Conservation (phyloP, 495 filamentous ascomycete species). For the Alectoria sarmentosa region DNA sequence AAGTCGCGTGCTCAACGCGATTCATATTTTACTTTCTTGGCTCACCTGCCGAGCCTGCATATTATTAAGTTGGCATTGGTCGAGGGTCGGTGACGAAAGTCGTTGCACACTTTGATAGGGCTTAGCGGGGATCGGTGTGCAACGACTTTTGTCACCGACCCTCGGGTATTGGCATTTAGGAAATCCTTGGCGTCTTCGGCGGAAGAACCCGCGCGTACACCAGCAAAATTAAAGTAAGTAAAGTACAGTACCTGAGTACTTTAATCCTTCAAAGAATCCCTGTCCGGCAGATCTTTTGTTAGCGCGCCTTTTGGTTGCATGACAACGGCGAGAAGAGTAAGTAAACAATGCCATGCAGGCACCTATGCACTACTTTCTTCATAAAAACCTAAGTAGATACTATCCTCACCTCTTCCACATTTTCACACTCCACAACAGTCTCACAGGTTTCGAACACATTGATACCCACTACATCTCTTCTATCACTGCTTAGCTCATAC, state of each 20-base stretch:
- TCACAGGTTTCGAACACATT: not conserved
- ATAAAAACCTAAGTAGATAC: conserved; percentile 8
- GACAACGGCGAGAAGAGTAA: conserved; percentile 14
- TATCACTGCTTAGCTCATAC: not conserved
- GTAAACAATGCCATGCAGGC: conserved; percentile 19
- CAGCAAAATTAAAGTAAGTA: not conserved
- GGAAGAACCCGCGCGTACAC: conserved; percentile 5
- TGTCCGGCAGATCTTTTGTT: not conserved
- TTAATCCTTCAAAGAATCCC: no score
- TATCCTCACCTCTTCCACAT: not conserved
- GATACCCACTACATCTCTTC: conserved; percentile 2
- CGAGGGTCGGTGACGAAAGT: no score
- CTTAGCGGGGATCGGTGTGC: no score
- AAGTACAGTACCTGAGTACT: no score
- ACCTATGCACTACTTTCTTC: no score
- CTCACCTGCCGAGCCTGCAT: no score
- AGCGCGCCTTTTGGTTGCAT: conserved; percentile 9
- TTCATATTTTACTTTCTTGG: not conserved
- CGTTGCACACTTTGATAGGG: no score
- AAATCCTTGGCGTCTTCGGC: no score
- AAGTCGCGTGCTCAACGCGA: conserved; percentile 14
- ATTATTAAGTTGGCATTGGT: no score
- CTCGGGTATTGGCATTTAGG: no score
- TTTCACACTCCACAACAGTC: not conserved
- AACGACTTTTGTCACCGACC: no score